Conservation (phyloP, 768 basidiomycete genomes). For the Suillus americanus region DNA sequence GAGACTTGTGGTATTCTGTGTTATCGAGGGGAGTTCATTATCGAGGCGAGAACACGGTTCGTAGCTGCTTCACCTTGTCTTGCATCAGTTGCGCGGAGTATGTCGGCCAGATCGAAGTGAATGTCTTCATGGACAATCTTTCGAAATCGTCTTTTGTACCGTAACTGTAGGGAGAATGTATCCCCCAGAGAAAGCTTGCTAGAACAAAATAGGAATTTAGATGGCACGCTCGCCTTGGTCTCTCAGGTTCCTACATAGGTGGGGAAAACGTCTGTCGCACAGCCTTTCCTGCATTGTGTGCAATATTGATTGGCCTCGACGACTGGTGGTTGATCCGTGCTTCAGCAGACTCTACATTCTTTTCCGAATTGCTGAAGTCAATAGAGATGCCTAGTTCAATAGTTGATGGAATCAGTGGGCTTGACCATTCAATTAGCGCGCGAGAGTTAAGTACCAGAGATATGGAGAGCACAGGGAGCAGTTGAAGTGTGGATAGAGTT, state of each 20-base stretch:
- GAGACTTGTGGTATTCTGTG: not conserved
- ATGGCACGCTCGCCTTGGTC: not conserved
- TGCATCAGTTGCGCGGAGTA: not conserved
- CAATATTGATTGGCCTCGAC: not conserved
- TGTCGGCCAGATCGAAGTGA: not conserved
- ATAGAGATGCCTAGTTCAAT: not conserved
- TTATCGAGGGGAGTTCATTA: not conserved
- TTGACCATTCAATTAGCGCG: not conserved
- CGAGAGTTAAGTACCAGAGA: not conserved
- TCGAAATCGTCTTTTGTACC: not conserved
- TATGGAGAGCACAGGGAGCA: not conserved
- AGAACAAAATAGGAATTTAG: not conserved
- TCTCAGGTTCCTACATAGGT: not conserved
- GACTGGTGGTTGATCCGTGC: not conserved
- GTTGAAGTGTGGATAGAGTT: not conserved
- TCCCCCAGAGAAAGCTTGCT: not conserved
- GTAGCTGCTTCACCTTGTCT: not conserved
- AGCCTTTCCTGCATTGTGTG: not conserved
- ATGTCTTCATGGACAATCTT: not conserved
- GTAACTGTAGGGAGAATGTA: not conserved
- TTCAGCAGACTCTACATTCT: not conserved
- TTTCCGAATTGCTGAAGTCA: not conserved
- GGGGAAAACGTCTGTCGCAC: not conserved
- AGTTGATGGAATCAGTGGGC: not conserved
- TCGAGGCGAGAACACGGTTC: not conserved